A percentile compares a stretch with the other conserved stretches of the same genome.
phyloP scores from a whole-genome alignment of 768 basidiomycete genomes.

The Mycena filopes region DNA sequence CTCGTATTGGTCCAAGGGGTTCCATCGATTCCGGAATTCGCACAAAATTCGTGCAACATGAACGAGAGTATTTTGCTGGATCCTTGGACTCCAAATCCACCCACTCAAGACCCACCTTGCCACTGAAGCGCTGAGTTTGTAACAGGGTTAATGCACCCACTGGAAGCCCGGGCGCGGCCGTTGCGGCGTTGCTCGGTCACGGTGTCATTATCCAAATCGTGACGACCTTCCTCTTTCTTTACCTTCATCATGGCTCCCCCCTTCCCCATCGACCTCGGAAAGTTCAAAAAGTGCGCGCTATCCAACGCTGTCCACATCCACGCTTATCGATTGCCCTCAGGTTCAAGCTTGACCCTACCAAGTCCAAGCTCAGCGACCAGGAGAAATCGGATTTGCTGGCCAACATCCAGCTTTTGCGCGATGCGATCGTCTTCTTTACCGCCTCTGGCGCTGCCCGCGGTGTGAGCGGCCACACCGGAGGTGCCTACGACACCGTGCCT shows the following conservation, averaged over 20 bases:
- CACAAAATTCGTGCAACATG: no score
- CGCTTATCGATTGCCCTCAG: slow-evolving; percentile 47
- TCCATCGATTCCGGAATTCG: no score
- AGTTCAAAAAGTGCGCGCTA: slow-evolving; percentile 73
- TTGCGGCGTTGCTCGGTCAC: no score
- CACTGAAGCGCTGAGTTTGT: no score
- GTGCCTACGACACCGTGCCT: slow-evolving; percentile 82
- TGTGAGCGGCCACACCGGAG: slow-evolving; percentile 87
- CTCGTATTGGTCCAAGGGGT: no score
- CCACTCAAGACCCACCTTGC: no score
- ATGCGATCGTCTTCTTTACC: slow-evolving; percentile 88
- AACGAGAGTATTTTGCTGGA: no score
- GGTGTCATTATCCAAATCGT: background rate
- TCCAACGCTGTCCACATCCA: slow-evolving; percentile 5
- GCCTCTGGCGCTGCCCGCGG: slow-evolving; percentile 88
- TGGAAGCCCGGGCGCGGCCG: no score
- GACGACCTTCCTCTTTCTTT: background rate
- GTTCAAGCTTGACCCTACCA: slow-evolving; percentile 77
- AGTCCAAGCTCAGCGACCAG: slow-evolving; percentile 69
- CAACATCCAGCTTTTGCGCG: slow-evolving; percentile 86
- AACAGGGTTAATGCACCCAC: no score
- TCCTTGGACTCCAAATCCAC: no score
- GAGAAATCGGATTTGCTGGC: slow-evolving; percentile 66
- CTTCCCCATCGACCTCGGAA: slow-evolving; percentile 83
- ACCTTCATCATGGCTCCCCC: slow-evolving; percentile 49